Conservation (phyloP, 2,329 filamentous ascomycete genomes). For the Penicillium freii region DNA sequence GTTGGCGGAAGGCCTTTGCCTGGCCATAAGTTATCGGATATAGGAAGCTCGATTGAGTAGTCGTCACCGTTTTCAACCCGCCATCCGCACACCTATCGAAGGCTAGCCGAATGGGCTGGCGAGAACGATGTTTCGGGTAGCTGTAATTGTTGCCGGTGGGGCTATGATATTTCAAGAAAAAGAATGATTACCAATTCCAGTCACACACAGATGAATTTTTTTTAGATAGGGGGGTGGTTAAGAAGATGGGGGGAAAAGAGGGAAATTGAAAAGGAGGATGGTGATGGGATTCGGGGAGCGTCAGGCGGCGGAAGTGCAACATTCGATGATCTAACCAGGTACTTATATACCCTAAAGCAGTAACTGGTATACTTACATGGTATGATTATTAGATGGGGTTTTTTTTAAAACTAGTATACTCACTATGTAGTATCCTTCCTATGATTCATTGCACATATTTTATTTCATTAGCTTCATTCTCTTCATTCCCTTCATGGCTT, state of each 20-base stretch:
- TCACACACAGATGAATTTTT: not conserved
- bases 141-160: constrained; percentile 1
- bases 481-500: not conserved
- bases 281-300: constrained; percentile 37
- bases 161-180: constrained; percentile 1
- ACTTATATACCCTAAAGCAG: not conserved
- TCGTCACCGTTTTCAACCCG: constrained; percentile 40
- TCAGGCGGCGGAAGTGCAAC: constrained; percentile 37
- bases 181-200: not conserved
- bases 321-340: constrained; percentile 22
- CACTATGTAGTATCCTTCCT: not conserved
- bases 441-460: not conserved
- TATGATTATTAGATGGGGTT: not conserved
- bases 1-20: constrained; percentile 45
- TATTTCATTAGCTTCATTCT: no score
- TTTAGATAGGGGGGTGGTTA: constrained; percentile 1
- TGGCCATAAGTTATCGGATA: constrained; percentile 48
- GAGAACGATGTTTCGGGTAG: constrained; percentile 8
- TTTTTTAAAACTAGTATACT: not conserved
- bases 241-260: constrained; percentile 2
- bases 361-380: no score
- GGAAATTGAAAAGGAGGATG: constrained; percentile 12
- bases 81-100: constrained; percentile 39
- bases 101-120: constrained; percentile 16
- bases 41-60: constrained; percentile 32